Conservation (phyloP, 129 eudicot species). For the Pittosporum tobira region DNA sequence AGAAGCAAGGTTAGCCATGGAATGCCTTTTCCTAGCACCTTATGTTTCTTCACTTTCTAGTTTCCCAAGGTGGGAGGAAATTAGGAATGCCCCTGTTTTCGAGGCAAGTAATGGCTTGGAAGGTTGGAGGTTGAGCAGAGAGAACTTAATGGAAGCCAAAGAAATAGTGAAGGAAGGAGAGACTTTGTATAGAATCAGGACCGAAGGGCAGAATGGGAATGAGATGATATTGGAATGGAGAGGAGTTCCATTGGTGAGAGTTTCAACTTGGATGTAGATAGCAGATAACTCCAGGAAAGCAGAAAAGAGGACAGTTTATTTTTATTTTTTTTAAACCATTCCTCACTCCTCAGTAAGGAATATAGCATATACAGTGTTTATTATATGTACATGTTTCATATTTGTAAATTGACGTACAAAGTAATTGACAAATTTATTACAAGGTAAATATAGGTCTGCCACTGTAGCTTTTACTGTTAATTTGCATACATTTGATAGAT, state of each 20-base stretch:
- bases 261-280: constrained; percentile 46
- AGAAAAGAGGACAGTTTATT: not conserved
- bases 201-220: constrained; percentile 32
- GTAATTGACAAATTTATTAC: too few species aligned
- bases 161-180: constrained; percentile 37
- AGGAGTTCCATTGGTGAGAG: constrained; percentile 48
- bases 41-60: constrained; percentile 31
- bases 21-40: constrained; percentile 48
- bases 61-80: constrained; percentile 40
- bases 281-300: not conserved
- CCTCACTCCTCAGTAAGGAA: not conserved
- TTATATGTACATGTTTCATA: too few species aligned
- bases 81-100: constrained; percentile 1
- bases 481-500: too few species aligned
- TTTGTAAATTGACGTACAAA: too few species aligned
- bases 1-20: constrained; percentile 66
- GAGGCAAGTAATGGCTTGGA: constrained; percentile 10
- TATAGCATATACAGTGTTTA: not conserved
- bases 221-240: constrained; percentile 58
- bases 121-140: constrained; percentile 41
- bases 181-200: constrained; percentile 29
- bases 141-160: constrained; percentile 40
- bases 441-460: too few species aligned
- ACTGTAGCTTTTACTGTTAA: too few species aligned
- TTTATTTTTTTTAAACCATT: too few species aligned